These are phyloP conservation scores for Protostelium mycophagum DNA, from an alignment of 78 protist genomes.

Conservation along the genomic window DNA sequence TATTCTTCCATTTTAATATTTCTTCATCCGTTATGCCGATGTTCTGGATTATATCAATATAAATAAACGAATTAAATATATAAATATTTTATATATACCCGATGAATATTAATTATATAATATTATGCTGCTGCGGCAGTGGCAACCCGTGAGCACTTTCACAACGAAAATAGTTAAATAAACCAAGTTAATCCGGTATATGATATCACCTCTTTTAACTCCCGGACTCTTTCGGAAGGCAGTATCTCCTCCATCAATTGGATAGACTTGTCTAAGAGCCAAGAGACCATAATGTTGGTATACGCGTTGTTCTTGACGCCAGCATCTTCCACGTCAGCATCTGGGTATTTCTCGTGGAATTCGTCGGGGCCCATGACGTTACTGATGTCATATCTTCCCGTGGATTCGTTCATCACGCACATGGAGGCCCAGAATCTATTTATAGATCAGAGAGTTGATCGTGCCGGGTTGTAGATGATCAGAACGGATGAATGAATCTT, in stretches of 20 bases:
- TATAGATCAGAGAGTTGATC: no score
- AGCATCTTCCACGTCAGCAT: background rate
- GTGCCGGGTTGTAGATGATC: no score
- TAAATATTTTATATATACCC: no score
- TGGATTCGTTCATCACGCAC: background rate
- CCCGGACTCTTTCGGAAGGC: background rate
- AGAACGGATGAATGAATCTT: no score
- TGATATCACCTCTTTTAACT: background rate
- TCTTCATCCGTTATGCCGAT: background rate
- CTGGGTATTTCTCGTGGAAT: background rate
- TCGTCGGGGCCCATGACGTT: background rate
- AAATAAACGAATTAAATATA: no score
- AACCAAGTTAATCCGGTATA: no score
- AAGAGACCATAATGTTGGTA: background rate
- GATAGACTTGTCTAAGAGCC: background rate
- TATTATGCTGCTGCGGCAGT: no score
- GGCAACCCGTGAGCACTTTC: no score
- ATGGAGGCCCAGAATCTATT: background rate
- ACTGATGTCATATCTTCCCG: background rate
- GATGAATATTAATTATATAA: no score
- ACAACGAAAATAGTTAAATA: no score
- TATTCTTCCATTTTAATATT: background rate
- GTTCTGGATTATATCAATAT: no score
- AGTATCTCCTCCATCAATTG: background rate
- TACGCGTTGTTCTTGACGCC: background rate